These are phyloP conservation scores for Croton laevigatus DNA, from an alignment of 441 rosid genomes.

Conservation along the genomic window DNA sequence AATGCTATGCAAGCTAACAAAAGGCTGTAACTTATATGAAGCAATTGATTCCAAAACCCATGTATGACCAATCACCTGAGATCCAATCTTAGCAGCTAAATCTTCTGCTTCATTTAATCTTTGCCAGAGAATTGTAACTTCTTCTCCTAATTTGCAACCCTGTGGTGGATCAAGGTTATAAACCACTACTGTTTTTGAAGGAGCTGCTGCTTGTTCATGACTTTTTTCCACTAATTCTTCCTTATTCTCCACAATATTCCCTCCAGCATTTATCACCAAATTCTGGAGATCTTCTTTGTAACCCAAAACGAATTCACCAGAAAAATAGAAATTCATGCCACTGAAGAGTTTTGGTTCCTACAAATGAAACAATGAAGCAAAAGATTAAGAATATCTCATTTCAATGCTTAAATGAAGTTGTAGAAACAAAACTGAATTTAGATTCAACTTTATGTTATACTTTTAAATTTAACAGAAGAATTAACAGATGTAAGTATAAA, in stretches of 20 bases:
- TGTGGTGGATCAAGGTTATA: constrained; percentile 66
- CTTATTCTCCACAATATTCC: constrained; percentile 39
- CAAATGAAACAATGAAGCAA: constrained; percentile 9
- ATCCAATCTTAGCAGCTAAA: constrained; percentile 51
- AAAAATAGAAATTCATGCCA: constrained; percentile 56
- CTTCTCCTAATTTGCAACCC: constrained; percentile 64
- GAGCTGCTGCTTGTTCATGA: constrained; percentile 19
- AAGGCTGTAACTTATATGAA: constrained; percentile 53
- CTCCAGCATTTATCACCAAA: constrained; percentile 66
- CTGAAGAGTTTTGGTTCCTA: constrained; percentile 76
- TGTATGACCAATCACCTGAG: constrained; percentile 55
- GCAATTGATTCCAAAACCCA: constrained; percentile 90
- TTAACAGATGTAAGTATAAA: background rate
- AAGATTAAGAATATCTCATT: background rate
- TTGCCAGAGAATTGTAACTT: constrained; percentile 62
- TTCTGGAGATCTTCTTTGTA: constrained; percentile 67
- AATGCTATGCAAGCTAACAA: constrained; percentile 18
- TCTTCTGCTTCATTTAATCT: constrained; percentile 67
- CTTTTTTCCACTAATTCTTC: constrained; percentile 33
- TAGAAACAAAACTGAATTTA: background rate
- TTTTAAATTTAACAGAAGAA: background rate
- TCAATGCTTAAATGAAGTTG: background rate
- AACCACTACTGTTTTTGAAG: constrained; percentile 41
- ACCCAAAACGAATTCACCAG: constrained; percentile 55
- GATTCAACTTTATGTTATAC: background rate